Evolutionary conservation across 306 rosid species (phyloP).

Genomic region (Argentina anserina): DNA sequence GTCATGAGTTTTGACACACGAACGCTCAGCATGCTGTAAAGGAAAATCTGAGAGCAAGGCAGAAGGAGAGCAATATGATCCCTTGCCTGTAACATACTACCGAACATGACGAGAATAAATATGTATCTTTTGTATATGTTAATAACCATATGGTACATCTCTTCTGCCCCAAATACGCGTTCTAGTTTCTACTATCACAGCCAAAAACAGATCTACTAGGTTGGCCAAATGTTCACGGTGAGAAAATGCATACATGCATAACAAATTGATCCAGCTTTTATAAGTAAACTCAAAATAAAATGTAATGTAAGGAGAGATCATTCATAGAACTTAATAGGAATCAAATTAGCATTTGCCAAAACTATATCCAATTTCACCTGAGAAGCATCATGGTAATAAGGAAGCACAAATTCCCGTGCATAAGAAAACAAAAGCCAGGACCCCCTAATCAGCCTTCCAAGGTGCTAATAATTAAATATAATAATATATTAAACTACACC

Average conservation of each 20-base stretch:
- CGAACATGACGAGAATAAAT: neutral
- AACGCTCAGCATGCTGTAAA: neutral
- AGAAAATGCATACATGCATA: neutral
- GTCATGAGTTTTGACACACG: neutral
- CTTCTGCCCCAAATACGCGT: too few relatives aligned
- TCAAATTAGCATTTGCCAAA: conserved; percentile 26
- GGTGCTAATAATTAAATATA: conserved; percentile 42
- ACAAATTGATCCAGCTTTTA: neutral
- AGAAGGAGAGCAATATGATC: neutral
- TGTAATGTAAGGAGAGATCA: conserved; percentile 9
- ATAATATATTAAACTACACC: conserved; percentile 23
- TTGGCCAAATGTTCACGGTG: neutral
- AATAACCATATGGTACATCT: neutral
- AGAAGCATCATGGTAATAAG: conserved; percentile 62
- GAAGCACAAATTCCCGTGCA: conserved; percentile 45
- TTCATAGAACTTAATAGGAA: conserved; percentile 4
- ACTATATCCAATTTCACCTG: conserved; percentile 37
- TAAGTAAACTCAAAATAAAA: neutral
- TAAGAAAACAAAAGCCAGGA: conserved; percentile 31
- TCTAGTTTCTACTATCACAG: neutral
- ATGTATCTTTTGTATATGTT: neutral
- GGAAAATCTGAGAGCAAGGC: neutral
- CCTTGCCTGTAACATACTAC: neutral
- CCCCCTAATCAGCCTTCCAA: conserved; percentile 62
- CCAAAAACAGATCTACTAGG: neutral